Percentiles rank a stretch among this genome's conserved stretches.
Conservation (phyloP, 176 grass and related monocot species). For the Paspalum notatum region DNA sequence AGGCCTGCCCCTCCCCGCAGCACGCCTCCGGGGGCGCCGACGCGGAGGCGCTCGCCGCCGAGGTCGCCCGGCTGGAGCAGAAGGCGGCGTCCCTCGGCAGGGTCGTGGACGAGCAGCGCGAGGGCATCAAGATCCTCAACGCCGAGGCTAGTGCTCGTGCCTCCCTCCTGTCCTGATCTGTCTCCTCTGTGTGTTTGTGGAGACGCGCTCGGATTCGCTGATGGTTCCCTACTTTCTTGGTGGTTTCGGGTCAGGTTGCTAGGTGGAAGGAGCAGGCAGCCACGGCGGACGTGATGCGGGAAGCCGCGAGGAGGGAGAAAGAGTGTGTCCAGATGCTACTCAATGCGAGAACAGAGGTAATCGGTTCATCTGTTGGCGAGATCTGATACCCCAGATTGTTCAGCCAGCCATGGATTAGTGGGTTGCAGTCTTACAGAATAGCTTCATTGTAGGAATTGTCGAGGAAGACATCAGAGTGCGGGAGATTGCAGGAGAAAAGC, state of each 20-base stretch:
- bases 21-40: slow-evolving; percentile 1
- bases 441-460: slow-evolving; percentile 63
- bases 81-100: slow-evolving; percentile 57
- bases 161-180: neutral
- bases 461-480: slow-evolving; percentile 68
- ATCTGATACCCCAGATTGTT: neutral
- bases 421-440: slow-evolving; percentile 1
- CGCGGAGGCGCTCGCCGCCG: slow-evolving; percentile 53
- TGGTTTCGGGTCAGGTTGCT: slow-evolving; percentile 31
- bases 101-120: slow-evolving; percentile 57
- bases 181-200: neutral
- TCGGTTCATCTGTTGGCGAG: neutral
- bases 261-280: slow-evolving; percentile 54
- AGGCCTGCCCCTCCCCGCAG: slow-evolving; percentile 20
- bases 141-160: slow-evolving; percentile 47
- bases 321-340: slow-evolving; percentile 55
- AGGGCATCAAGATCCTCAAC: slow-evolving; percentile 53
- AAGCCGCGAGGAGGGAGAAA: slow-evolving; percentile 69
- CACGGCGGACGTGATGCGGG: slow-evolving; percentile 34
- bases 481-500: slow-evolving; percentile 82
- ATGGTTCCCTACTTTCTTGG: slow-evolving; percentile 22
- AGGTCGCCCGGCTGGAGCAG: slow-evolving; percentile 61
- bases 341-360: slow-evolving; percentile 67
- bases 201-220: neutral
- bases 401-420: slow-evolving; percentile 9